Evolutionary conservation across 352 stramenopile genomes (phyloP), one percentile per base, ranked within the genome.

Genomic region (Phytophthora europaea): DNA sequence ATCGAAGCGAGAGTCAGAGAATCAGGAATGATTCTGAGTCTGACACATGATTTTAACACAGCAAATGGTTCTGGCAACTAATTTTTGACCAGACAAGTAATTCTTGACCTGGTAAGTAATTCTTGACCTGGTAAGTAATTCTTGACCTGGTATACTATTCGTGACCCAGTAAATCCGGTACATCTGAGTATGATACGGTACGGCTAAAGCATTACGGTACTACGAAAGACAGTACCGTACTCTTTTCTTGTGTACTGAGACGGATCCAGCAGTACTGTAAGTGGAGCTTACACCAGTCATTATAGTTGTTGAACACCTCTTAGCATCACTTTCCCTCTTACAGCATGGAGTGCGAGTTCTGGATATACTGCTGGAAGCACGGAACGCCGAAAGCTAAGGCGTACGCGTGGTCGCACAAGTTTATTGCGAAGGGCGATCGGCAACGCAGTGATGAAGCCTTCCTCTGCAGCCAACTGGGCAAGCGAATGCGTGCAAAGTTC

Each of bases 351-450:
- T 22, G 36, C 22, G 56, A 40, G 23, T 62, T 62, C 22, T 62
- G 56, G 56, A 22, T 36, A 3, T 62, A 62, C 13, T 52, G 56
- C 15, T 62, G 56, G 56, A 62, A 62, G 23, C 56, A 62, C 13
- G 56, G 56, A 26, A 26, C 56, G 10, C 2, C 38, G 12, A 53
- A 62, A 10, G 56, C 26, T 7, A 53, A 52, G 16, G 23, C 23
- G 3, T 62, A 62, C 36, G 38, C 31, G 7, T 62, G 22, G 38
- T 62, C 22, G 15, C 56, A 13, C 56, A 62, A 38, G 13, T 38
- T 55, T 53, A 34, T 47, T 28, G 38, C 4, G 6, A 36, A 52
- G 3, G 16, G 38, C 13, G 23, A n/a, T 33, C 40, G 57, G 10
- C 57, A 40, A 3, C 36, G 23, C 43, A 22, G 51, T 16, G 28